These are phyloP conservation scores for Suhomyces pyralidae DNA, from an alignment of 805 yeast genomes.

Conservation along the genomic window DNA sequence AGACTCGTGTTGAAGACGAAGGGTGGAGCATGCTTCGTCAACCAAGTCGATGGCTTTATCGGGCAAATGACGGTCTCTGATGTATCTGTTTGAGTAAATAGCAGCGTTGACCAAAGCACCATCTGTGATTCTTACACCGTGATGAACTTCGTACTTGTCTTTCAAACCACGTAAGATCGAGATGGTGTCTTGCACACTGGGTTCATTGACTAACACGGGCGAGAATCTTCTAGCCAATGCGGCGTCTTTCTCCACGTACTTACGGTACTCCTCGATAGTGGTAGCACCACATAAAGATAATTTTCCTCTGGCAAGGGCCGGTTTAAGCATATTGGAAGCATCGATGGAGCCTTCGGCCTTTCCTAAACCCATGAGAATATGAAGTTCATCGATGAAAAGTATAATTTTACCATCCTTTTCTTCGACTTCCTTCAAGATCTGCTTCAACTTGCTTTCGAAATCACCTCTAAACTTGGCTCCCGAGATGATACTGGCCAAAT, in stretches of 20 bases:
- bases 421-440: slow-evolving; percentile 79
- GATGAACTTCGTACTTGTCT: slow-evolving; percentile 94
- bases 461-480: slow-evolving; percentile 97
- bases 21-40: slow-evolving; percentile 95
- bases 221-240: slow-evolving; percentile 94
- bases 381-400: slow-evolving; percentile 87
- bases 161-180: slow-evolving; percentile 90
- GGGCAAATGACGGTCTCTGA: slow-evolving; percentile 87
- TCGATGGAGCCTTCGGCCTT: slow-evolving; percentile 94
- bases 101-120: slow-evolving; percentile 94
- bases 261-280: slow-evolving; percentile 87
- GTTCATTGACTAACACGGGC: slow-evolving; percentile 82
- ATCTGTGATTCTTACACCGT: slow-evolving; percentile 92
- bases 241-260: slow-evolving; percentile 93
- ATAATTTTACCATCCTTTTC: slow-evolving; percentile 72
- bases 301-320: slow-evolving; percentile 89
- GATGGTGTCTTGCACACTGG: slow-evolving; percentile 85
- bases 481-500: slow-evolving; percentile 83
- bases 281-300: slow-evolving; percentile 96
- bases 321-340: slow-evolving; percentile 89
- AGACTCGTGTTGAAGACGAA: slow-evolving; percentile 92
- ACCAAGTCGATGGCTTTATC: slow-evolving; percentile 96
- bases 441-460: slow-evolving; percentile 85
- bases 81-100: slow-evolving; percentile 81
- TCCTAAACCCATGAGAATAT: slow-evolving; percentile 84